Conservation (phyloP, 208 protist genomes). For the Phytomonas francai region DNA sequence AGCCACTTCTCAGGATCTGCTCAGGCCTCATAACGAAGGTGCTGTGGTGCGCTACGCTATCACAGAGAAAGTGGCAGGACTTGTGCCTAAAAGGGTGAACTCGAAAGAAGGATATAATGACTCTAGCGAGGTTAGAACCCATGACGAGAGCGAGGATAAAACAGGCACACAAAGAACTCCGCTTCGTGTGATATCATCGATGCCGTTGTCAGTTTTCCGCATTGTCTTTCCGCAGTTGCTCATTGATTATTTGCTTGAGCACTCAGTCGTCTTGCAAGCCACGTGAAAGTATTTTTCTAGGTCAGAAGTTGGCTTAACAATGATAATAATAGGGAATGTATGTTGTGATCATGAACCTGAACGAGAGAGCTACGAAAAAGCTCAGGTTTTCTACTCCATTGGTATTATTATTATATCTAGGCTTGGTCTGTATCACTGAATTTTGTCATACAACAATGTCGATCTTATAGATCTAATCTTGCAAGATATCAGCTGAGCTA, state of each 20-base stretch:
- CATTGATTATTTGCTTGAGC: slow-evolving; percentile 62
- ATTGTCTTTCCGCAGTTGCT: slow-evolving; percentile 63
- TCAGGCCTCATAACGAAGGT: slow-evolving; percentile 33
- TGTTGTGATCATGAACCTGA: neutral
- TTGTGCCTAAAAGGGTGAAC: neutral
- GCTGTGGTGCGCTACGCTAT: slow-evolving; percentile 60
- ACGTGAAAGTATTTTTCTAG: neutral
- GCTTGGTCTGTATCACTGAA: neutral
- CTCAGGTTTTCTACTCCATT: neutral
- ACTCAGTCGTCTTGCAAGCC: slow-evolving; percentile 44
- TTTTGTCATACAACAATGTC: neutral
- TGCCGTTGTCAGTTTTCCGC: slow-evolving; percentile 77
- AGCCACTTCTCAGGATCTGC: slow-evolving; percentile 20
- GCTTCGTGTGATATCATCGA: slow-evolving; percentile 18
- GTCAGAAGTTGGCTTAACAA: neutral
- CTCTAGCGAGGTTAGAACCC: neutral
- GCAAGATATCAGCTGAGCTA: neutral
- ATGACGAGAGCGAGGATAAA: neutral
- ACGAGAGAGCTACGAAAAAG: neutral
- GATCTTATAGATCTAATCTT: neutral
- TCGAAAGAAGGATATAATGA: neutral
- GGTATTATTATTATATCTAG: neutral
- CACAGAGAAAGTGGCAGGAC: slow-evolving; percentile 1
- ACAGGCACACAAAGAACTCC: neutral
- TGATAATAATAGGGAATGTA: neutral